phyloP scores from a whole-genome alignment of 768 basidiomycete species.

The Mycena kentingensis region DNA sequence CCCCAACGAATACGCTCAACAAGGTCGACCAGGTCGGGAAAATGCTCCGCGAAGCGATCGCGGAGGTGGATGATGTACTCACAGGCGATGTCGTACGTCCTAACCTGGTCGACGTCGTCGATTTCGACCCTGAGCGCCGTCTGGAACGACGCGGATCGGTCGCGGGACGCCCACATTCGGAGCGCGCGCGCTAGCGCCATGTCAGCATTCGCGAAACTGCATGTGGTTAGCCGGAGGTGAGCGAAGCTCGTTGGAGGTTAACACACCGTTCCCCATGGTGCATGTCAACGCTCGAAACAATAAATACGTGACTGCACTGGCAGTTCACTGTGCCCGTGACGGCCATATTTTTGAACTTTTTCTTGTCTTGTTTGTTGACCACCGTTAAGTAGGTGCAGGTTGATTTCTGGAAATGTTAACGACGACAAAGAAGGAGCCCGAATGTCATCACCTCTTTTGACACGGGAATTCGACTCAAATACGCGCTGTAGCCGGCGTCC shows the following conservation, averaged over 20 bases:
- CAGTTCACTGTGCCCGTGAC: not conserved
- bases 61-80: no score
- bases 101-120: not conserved
- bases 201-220: no score
- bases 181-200: no score
- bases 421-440: no score
- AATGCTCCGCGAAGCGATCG: not conserved
- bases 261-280: not conserved
- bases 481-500: conserved; percentile 17
- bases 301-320: not conserved
- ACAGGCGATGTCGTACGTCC: not conserved
- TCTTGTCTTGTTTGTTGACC: not conserved
- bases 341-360: no score
- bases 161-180: no score
- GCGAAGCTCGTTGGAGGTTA: not conserved
- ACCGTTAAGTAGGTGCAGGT: not conserved
- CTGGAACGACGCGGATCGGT: not conserved
- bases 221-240: not conserved
- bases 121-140: not conserved
- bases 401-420: no score
- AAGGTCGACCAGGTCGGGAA: not conserved
- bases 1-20: no score
- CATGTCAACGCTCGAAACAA: not conserved
- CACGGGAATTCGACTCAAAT: conserved; percentile 9
- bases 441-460: conserved; percentile 20